Evolutionary conservation across 2,329 filamentous ascomycete genomes (phyloP).

Genomic region (Teratosphaeria zuluensis): DNA sequence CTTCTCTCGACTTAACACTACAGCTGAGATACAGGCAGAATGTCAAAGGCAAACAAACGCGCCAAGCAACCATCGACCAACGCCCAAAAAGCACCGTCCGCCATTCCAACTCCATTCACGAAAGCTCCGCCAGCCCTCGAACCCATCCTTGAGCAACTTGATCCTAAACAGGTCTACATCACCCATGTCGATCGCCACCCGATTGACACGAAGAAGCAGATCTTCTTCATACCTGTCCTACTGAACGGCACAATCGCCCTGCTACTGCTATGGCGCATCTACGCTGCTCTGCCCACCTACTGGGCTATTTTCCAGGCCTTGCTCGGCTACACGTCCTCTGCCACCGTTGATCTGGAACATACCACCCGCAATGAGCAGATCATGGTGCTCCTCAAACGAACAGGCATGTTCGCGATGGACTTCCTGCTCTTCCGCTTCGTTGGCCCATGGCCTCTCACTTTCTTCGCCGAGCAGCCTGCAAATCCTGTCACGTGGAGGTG

Average conservation of each 20-base stretch:
- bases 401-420: slow-evolving; percentile 61
- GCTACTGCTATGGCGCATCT: slow-evolving; percentile 59
- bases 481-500: slow-evolving; percentile 66
- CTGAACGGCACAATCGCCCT: slow-evolving; percentile 62
- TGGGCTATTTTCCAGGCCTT: slow-evolving; percentile 53
- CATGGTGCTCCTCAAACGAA: slow-evolving; percentile 50
- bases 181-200: slow-evolving; percentile 70
- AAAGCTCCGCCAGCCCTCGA: slow-evolving; percentile 52
- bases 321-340: slow-evolving; percentile 56
- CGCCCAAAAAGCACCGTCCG: not conserved
- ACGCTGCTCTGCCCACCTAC: slow-evolving; percentile 64
- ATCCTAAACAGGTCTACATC: slow-evolving; percentile 66
- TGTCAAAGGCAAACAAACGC: not conserved
- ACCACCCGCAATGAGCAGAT: slow-evolving; percentile 49
- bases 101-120: slow-evolving; percentile 50
- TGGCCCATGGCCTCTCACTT: slow-evolving; percentile 38
- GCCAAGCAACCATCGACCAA: not conserved
- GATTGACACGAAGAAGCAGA: slow-evolving; percentile 63
- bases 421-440: slow-evolving; percentile 45
- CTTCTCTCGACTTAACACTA: not conserved
- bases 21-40: not conserved
- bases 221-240: slow-evolving; percentile 68
- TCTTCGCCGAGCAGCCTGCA: slow-evolving; percentile 51
- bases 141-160: slow-evolving; percentile 58
- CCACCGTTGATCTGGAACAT: slow-evolving; percentile 51